Conservation (phyloP, 2,329 filamentous ascomycete species). For the Fusarium goolgardi region DNA sequence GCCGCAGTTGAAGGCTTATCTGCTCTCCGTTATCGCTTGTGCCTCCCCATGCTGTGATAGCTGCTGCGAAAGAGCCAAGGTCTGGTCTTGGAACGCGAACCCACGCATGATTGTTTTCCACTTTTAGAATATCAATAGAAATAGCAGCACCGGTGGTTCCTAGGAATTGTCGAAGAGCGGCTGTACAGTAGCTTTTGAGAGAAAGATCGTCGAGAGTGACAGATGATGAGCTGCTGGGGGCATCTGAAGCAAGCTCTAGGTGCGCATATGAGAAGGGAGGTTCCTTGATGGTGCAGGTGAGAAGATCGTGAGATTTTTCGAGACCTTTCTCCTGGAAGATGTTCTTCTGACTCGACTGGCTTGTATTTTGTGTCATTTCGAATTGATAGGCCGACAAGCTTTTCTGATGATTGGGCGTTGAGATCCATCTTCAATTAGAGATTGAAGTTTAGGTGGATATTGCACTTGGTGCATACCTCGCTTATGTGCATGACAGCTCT, state of each 20-base stretch:
- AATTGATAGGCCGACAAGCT: background rate
- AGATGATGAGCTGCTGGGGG: conserved; percentile 30
- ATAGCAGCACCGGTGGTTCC: conserved; percentile 75
- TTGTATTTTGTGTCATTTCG: conserved; percentile 43
- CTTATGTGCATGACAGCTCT: conserved; percentile 39
- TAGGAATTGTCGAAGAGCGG: conserved; percentile 75
- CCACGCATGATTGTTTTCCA: conserved; percentile 68
- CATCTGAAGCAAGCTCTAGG: conserved; percentile 59
- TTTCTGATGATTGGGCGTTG: conserved; percentile 2
- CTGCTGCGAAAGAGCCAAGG: conserved; percentile 69
- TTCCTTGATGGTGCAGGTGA: conserved; percentile 62
- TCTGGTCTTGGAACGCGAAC: conserved; percentile 73
- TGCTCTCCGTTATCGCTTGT: conserved; percentile 55
- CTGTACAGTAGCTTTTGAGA: conserved; percentile 70
- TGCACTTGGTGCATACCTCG: conserved; percentile 33
- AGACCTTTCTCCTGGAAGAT: conserved; percentile 49
- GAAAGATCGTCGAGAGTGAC: conserved; percentile 69
- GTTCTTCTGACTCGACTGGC: conserved; percentile 39
- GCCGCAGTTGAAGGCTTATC: conserved; percentile 65
- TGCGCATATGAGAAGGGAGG: conserved; percentile 69
- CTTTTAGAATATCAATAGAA: conserved; percentile 75
- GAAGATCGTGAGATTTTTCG: conserved; percentile 61
- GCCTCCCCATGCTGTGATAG: conserved; percentile 73
- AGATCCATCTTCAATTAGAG: conserved; percentile 22
- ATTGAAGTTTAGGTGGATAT: conserved; percentile 19